Conservation (phyloP, 257 asterid species). For the Verbascum thapsus region DNA sequence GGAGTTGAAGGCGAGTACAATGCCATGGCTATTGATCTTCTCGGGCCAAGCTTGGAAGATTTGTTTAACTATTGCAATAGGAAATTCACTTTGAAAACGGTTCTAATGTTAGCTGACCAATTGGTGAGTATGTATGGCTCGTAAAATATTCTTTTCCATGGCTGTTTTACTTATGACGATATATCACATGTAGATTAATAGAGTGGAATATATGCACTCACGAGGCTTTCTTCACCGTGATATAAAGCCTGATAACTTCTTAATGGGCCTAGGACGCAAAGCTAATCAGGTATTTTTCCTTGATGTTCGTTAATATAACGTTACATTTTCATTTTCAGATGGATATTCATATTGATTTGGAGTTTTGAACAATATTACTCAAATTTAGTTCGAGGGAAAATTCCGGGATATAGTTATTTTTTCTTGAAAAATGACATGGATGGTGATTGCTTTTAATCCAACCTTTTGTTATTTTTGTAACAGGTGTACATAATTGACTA, state of each 20-base stretch:
- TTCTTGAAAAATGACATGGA: background rate
- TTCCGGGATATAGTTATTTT: slow-evolving; percentile 9
- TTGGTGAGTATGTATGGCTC: slow-evolving; percentile 58
- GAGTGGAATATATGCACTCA: slow-evolving; percentile 84
- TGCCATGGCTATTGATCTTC: slow-evolving; percentile 89
- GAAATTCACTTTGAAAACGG: slow-evolving; percentile 77
- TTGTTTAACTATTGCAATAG: slow-evolving; percentile 82
- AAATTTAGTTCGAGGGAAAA: background rate
- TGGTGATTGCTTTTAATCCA: slow-evolving; percentile 1
- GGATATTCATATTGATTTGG: background rate
- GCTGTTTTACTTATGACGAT: slow-evolving; percentile 16
- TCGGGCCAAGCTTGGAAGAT: slow-evolving; percentile 91
- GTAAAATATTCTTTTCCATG: background rate
- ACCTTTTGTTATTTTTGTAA: slow-evolving; percentile 20
- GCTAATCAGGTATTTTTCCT: slow-evolving; percentile 73
- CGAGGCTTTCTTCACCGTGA: slow-evolving; percentile 96
- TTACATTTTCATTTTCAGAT: slow-evolving; percentile 4
- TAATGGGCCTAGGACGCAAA: slow-evolving; percentile 93
- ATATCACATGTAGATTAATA: slow-evolving; percentile 51
- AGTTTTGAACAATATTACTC: background rate
- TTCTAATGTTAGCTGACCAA: slow-evolving; percentile 89
- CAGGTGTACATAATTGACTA: slow-evolving; percentile 86
- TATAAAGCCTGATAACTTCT: slow-evolving; percentile 89
- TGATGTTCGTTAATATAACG: background rate
- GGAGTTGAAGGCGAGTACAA: slow-evolving; percentile 90